These are phyloP conservation scores for Picochlorum sp. DNA, from an alignment of 139 green algal genomes.

Conservation along the genomic window DNA sequence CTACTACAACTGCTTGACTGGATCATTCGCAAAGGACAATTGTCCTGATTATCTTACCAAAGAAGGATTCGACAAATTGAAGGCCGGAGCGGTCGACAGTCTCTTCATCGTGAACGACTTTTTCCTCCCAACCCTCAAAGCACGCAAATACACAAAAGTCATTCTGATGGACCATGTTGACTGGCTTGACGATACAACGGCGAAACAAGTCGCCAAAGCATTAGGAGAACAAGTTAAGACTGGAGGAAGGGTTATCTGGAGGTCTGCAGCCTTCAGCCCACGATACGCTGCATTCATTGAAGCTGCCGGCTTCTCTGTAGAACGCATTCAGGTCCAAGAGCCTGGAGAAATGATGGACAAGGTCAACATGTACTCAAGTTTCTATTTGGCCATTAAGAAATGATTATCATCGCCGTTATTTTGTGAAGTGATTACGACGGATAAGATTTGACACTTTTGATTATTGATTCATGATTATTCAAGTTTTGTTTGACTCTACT, in stretches of 20 bases:
- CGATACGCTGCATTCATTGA: conserved; percentile 77
- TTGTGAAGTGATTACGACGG: conserved; percentile 4
- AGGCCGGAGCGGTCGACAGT: conserved; percentile 56
- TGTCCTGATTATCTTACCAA: conserved; percentile 87
- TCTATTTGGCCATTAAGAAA: conserved; percentile 57
- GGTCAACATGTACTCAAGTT: conserved; percentile 89
- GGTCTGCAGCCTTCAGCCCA: conserved; percentile 71
- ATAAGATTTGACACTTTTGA: background rate
- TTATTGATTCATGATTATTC: background rate
- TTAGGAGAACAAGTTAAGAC: conserved; percentile 62
- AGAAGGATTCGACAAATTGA: conserved; percentile 68
- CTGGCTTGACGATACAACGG: conserved; percentile 66
- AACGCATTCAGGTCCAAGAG: conserved; percentile 59
- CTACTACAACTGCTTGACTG: conserved; percentile 92
- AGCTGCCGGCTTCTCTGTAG: conserved; percentile 79
- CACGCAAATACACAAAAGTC: conserved; percentile 88
- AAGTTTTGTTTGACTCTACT: conserved; percentile 1
- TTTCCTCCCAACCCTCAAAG: conserved; percentile 81
- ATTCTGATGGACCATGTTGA: conserved; percentile 99
- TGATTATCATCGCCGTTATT: background rate
- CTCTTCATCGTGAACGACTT: conserved; percentile 71
- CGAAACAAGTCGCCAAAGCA: conserved; percentile 48
- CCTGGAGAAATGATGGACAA: conserved; percentile 81
- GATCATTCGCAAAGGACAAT: conserved; percentile 78
- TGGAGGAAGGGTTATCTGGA: conserved; percentile 92